These are phyloP conservation scores for Tubosaeta sp. DNA, from an alignment of 768 basidiomycete species.

Conservation along the genomic window DNA sequence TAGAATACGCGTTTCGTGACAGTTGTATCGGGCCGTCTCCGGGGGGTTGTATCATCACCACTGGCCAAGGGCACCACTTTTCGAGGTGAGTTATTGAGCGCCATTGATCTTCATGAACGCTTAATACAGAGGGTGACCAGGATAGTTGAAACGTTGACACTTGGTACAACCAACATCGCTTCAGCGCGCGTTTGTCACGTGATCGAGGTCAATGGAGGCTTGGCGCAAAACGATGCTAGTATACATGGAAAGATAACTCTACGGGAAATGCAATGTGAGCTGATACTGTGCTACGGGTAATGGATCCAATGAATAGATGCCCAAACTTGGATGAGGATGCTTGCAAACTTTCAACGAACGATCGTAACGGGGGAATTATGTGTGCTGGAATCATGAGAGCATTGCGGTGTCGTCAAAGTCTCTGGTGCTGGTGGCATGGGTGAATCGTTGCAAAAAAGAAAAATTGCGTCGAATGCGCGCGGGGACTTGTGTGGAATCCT, in stretches of 20 bases:
- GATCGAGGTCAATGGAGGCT: constrained; percentile 16
- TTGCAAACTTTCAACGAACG: constrained; percentile 6
- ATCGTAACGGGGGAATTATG: neutral
- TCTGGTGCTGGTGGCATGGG: constrained; percentile 12
- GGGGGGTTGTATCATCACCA: constrained; percentile 55
- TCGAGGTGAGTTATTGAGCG: constrained; percentile 64
- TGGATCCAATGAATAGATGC: constrained; percentile 6
- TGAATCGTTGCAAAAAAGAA: constrained; percentile 35
- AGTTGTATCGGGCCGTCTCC: constrained; percentile 35
- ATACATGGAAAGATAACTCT: constrained; percentile 7
- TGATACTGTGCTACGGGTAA: constrained; percentile 6
- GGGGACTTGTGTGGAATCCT: constrained; percentile 12
- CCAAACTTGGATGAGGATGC: constrained; percentile 17
- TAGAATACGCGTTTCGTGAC: constrained; percentile 81
- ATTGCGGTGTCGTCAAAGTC: constrained; percentile 6
- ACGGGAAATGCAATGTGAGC: constrained; percentile 14
- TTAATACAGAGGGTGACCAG: neutral
- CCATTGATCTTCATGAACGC: constrained; percentile 42
- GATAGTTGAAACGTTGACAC: neutral
- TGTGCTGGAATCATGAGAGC: constrained; percentile 2
- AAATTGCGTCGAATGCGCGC: constrained; percentile 30
- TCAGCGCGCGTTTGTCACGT: constrained; percentile 22
- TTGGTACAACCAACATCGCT: neutral
- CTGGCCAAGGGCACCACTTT: constrained; percentile 70
- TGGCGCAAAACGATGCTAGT: neutral